Evolutionary conservation across 2,329 filamentous ascomycete genomes (phyloP).

Genomic region (Diplodia sapinea): DNA sequence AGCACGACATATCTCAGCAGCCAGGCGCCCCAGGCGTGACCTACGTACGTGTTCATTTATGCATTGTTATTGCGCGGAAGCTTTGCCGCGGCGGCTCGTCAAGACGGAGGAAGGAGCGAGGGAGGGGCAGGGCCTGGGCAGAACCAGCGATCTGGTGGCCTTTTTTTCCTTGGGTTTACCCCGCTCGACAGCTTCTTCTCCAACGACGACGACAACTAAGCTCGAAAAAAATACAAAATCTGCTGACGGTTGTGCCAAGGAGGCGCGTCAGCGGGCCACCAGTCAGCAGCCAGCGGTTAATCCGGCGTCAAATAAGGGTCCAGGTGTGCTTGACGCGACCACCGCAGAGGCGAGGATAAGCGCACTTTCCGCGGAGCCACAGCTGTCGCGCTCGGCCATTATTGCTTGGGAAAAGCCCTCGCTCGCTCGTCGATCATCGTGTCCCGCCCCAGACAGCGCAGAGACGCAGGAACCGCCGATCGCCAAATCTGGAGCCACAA

Average conservation of each 20-base stretch:
- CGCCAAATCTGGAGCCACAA: conserved; percentile 20
- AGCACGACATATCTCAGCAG: conserved; percentile 20
- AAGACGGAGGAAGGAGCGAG: neutral
- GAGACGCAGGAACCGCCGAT: conserved; percentile 25
- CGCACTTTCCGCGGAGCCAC: conserved; percentile 7
- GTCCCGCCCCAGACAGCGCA: conserved; percentile 19
- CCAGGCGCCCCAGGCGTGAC: conserved; percentile 8
- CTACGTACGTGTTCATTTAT: conserved; percentile 21
- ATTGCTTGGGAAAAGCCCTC: conserved; percentile 5
- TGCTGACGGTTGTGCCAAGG: conserved; percentile 9
- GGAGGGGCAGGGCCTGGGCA: conserved; percentile 16
- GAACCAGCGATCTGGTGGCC: conserved; percentile 7
- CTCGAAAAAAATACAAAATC: neutral
- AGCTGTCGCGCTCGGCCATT: conserved; percentile 1
- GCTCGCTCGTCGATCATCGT: conserved; percentile 16
- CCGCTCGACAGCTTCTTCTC: conserved; percentile 1
- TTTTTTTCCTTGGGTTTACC: neutral
- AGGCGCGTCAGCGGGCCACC: neutral
- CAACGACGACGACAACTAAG: neutral
- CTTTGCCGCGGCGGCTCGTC: conserved; percentile 5
- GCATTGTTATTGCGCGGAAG: neutral
- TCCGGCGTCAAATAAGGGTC: conserved; percentile 8
- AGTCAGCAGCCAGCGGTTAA: neutral
- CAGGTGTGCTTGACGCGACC: neutral
- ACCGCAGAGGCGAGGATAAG: conserved; percentile 9